These are phyloP conservation scores for Neurospora sp. DNA, from an alignment of 2,329 filamentous ascomycete genomes.

Conservation along the genomic window DNA sequence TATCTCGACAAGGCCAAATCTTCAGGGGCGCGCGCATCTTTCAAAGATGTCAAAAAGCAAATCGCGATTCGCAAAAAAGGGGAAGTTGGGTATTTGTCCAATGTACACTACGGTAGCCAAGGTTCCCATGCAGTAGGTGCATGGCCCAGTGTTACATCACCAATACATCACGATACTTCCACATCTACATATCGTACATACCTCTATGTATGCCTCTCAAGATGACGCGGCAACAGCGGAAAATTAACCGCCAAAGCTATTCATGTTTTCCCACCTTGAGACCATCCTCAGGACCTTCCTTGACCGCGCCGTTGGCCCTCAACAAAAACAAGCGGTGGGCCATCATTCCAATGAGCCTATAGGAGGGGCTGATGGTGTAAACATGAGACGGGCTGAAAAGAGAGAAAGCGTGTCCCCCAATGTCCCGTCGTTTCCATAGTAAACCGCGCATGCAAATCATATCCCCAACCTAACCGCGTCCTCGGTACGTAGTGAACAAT, in stretches of 20 bases:
- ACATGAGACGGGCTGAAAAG: not conserved
- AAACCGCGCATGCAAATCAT: not conserved
- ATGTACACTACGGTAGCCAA: not conserved
- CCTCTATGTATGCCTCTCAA: not conserved
- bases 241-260: not conserved
- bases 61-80: not conserved
- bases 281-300: not conserved
- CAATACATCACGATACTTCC: not conserved
- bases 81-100: not conserved
- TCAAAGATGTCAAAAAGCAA: not conserved
- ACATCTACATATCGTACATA: not conserved
- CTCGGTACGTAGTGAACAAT: not conserved
- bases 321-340: slow-evolving; percentile 3
- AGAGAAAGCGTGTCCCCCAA: not conserved
- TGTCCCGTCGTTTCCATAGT: not conserved
- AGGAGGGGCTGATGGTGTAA: not conserved
- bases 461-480: not conserved
- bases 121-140: not conserved
- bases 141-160: not conserved
- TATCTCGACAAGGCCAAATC: not conserved
- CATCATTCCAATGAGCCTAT: slow-evolving; percentile 5
- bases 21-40: not conserved
- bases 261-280: not conserved
- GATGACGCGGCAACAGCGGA: not conserved
- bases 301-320: not conserved